These are phyloP conservation scores for Trichoderma erinaceum DNA, from an alignment of 495 filamentous ascomycete genomes.

Conservation along the genomic window DNA sequence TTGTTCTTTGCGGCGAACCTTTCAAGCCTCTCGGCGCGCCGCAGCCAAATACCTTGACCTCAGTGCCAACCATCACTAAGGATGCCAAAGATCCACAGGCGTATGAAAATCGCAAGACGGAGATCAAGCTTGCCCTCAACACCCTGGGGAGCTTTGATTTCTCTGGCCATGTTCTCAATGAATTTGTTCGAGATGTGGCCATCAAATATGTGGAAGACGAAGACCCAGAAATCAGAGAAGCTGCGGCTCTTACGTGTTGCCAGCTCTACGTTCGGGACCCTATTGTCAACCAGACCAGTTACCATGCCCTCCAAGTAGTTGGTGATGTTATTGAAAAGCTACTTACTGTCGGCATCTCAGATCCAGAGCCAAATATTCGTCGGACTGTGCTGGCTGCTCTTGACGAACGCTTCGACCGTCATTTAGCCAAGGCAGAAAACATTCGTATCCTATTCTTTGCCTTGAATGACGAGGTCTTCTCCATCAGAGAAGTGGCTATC, in stretches of 20 bases:
- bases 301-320: conserved; percentile 92
- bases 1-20: conserved; percentile 82
- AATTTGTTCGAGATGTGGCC: conserved; percentile 96
- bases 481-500: conserved; percentile 88
- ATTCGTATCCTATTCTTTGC: conserved; percentile 92
- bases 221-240: conserved; percentile 87
- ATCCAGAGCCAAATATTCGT: conserved; percentile 82
- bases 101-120: conserved; percentile 70
- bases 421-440: conserved; percentile 91
- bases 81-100: conserved; percentile 72
- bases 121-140: conserved; percentile 86
- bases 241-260: conserved; percentile 92
- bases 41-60: conserved; percentile 51
- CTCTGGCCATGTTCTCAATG: conserved; percentile 85
- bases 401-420: conserved; percentile 89
- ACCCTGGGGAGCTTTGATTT: conserved; percentile 97
- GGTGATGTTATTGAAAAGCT: conserved; percentile 96
- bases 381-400: conserved; percentile 80
- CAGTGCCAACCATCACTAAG: conserved; percentile 74
- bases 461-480: conserved; percentile 90
- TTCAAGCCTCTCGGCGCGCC: conserved; percentile 91
- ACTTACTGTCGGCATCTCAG: conserved; percentile 87
- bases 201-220: conserved; percentile 97
- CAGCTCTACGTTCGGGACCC: conserved; percentile 94
- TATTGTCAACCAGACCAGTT: conserved; percentile 94